Evolutionary conservation across 371 early-diverging fungal genomes (phyloP), one percentile per base, ranked within the genome.

Genomic region (Scutellospora calospora): DNA sequence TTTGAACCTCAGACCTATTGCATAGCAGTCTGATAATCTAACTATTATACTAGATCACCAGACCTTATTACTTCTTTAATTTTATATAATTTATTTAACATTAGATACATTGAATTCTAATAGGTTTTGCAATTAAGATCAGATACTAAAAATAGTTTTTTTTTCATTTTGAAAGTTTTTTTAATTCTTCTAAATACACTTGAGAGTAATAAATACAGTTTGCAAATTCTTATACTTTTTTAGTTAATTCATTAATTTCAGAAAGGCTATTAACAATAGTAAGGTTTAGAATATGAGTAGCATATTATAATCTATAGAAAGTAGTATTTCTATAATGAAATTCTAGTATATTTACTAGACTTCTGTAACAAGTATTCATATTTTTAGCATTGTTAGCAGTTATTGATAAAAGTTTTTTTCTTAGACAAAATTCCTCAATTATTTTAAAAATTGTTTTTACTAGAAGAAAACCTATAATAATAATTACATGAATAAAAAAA

Each of bases 361-460:
- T 45, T 5, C 45, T 45, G 45, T 25, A n/a, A 49, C 25, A 41
- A 16, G 45, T 45, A 49, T 38, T 1, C 14, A 71, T 71, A 31
- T 11, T 71, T 14, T 12, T 45, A 27, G 41, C 49, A 49, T 71
- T 71, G 22, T 45, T 22, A 20, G 49, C 22, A 20, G 16, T 68
- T 68, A 68, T 0, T 22, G 6, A 8, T 31, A 69, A 38, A 25
- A 49, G 20, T 71, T 22, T 71, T 45, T 25, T 5, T n/a, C 33
- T 72, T 2, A 85, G 69, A 20, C 81, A 59, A 52, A 83, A 82
- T 20, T 83, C 79, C 35, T 82, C 82, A 14, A 85, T 79, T 25
- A 68, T 76, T 12, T 66, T n/a, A 76, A 84, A 77, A 49, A 84
- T 35, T 41, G 27, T 80, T 22, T 80, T 22, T 31, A 57, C 63